Conservation (phyloP, 306 rosid genomes). For the Vigna reflexopilosa region DNA sequence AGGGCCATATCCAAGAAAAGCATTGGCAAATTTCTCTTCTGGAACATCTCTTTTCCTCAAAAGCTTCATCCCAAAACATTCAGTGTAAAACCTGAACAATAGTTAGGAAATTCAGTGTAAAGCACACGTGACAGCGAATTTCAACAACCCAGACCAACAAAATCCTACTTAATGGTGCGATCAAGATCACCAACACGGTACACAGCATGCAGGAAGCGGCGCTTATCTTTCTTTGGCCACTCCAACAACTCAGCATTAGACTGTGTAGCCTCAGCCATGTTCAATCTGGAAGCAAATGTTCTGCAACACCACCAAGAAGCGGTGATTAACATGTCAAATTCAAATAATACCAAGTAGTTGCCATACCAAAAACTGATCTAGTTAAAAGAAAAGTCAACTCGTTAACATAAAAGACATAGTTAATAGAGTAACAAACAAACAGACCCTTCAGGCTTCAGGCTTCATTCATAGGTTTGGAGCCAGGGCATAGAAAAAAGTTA, state of each 20-base stretch:
- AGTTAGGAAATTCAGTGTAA: constrained; percentile 7
- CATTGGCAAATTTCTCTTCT: constrained; percentile 88
- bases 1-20: constrained; percentile 90
- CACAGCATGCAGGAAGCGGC: constrained; percentile 87
- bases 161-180: constrained; percentile 84
- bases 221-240: constrained; percentile 89
- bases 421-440: constrained; percentile 8
- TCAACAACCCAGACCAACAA: constrained; percentile 3
- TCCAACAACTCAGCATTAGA: constrained; percentile 74
- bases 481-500: not conserved
- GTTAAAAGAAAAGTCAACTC: not conserved
- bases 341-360: constrained; percentile 10
- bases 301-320: constrained; percentile 40
- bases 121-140: constrained; percentile 17
- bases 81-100: constrained; percentile 82
- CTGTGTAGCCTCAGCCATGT: constrained; percentile 80
- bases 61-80: constrained; percentile 84
- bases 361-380: not conserved
- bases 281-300: constrained; percentile 22
- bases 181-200: constrained; percentile 99
- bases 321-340: not conserved
- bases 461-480: constrained; percentile 5
- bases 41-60: constrained; percentile 87
- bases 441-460: not conserved
- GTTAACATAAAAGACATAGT: not conserved